These are phyloP conservation scores for Phytophthora macrochlamydospora DNA, from an alignment of 352 stramenopile genomes.

Conservation along the genomic window DNA sequence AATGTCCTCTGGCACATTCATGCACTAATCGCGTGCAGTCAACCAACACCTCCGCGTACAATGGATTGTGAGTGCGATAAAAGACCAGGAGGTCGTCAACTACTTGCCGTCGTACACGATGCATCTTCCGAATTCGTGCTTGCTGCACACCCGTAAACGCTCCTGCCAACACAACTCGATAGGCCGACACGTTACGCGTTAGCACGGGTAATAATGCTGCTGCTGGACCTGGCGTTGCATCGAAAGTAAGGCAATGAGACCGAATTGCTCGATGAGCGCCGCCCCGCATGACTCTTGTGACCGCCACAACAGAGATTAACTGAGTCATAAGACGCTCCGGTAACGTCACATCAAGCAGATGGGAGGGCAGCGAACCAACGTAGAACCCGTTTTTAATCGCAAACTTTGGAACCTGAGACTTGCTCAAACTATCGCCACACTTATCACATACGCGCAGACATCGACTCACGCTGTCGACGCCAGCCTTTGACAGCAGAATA, in stretches of 20 bases:
- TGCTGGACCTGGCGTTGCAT: constrained; percentile 22
- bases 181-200: constrained; percentile 11
- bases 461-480: background rate
- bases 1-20: background rate
- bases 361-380: constrained; percentile 8
- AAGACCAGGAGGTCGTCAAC: background rate
- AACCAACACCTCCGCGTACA: too few species aligned
- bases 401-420: constrained; percentile 15
- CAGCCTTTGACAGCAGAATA: constrained; percentile 13
- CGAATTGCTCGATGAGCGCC: constrained; percentile 21
- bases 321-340: constrained; percentile 20
- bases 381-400: constrained; percentile 36
- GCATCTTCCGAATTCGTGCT: constrained; percentile 17
- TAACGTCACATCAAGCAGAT: constrained; percentile 6
- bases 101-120: background rate
- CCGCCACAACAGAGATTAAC: constrained; percentile 16
- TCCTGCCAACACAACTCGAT: constrained; percentile 24
- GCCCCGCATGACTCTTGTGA: constrained; percentile 24
- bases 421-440: constrained; percentile 6
- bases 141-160: constrained; percentile 18
- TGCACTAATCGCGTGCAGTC: background rate
- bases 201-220: constrained; percentile 19
- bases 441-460: constrained; percentile 5
- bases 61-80: background rate
- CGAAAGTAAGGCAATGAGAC: constrained; percentile 30